Evolutionary conservation across 2,329 filamentous ascomycete genomes (phyloP).

Genomic region (Drechslerella stenobrocha): DNA sequence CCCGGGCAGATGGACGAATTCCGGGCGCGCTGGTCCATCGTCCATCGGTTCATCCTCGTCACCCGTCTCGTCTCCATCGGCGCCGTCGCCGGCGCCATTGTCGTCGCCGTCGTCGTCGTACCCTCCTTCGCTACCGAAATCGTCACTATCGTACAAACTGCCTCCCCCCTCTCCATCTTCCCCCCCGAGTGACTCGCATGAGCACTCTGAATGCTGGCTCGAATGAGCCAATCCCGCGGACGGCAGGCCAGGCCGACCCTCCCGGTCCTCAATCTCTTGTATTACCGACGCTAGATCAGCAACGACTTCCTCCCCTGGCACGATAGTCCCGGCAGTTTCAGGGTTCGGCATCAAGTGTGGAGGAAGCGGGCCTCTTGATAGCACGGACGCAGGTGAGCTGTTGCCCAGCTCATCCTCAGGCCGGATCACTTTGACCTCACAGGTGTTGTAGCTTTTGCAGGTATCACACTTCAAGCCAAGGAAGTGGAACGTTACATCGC

Average conservation of each 20-base stretch:
- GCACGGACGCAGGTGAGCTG: conserved; percentile 9
- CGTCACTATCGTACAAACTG: conserved; percentile 24
- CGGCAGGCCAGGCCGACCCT: conserved; percentile 12
- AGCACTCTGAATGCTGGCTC: conserved; percentile 39
- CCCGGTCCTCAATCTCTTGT: conserved; percentile 40
- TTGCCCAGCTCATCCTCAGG: conserved; percentile 49
- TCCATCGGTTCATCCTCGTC: conserved; percentile 23
- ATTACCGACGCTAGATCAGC: conserved; percentile 43
- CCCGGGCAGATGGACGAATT: conserved; percentile 42
- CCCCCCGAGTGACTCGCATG: conserved; percentile 19
- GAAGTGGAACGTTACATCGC: conserved; percentile 89
- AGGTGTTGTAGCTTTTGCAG: conserved; percentile 71
- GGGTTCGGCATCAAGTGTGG: conserved; percentile 45
- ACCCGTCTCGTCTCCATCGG: background rate
- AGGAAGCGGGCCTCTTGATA: conserved; percentile 25
- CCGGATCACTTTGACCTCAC: conserved; percentile 66
- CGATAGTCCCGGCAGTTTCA: conserved; percentile 28
- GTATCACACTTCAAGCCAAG: conserved; percentile 84
- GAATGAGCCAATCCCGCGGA: conserved; percentile 7
- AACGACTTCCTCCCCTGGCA: conserved; percentile 39
- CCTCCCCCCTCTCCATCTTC: conserved; percentile 3
- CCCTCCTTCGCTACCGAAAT: conserved; percentile 28
- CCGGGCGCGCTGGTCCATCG: conserved; percentile 27
- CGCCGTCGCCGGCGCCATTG: conserved; percentile 10
- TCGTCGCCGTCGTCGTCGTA: conserved; percentile 20